Evolutionary conservation across 1,139 yeast species (phyloP).

Genomic region (Magnusiomyces suaveolens): DNA sequence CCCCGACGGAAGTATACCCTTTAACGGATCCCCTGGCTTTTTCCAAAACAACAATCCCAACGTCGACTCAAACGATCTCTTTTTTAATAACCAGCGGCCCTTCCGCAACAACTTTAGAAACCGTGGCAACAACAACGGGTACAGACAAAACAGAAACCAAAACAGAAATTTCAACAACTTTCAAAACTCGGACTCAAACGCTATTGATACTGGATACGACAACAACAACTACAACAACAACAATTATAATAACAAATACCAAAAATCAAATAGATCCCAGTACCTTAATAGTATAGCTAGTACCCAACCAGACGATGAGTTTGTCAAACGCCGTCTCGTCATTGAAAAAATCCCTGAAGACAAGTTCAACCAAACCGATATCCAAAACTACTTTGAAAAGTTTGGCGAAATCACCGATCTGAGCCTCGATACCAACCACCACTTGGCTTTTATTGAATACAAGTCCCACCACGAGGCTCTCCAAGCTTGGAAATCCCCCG

Average conservation of each 20-base stretch:
- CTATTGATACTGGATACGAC: too few species aligned
- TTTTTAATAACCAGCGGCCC: constrained; percentile 8
- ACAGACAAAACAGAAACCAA: constrained; percentile 1
- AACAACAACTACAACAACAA: constrained; percentile 1
- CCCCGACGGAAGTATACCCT: neutral
- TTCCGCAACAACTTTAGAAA: constrained; percentile 7
- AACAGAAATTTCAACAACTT: neutral
- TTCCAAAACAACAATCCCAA: constrained; percentile 4
- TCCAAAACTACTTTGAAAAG: constrained; percentile 33
- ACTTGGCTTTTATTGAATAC: constrained; percentile 36
- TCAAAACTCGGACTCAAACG: too few species aligned
- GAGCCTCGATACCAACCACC: constrained; percentile 22
- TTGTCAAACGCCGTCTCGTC: constrained; percentile 26
- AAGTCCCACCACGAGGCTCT: constrained; percentile 34
- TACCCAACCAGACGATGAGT: constrained; percentile 19
- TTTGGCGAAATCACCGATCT: constrained; percentile 36
- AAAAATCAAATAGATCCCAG: constrained; percentile 1
- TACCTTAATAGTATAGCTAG: constrained; percentile 16
- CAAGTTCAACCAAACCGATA: constrained; percentile 30
- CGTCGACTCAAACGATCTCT: constrained; percentile 5
- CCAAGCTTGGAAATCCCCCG: constrained; percentile 38
- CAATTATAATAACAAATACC: constrained; percentile 1
- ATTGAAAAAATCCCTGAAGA: constrained; percentile 40
- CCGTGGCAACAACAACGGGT: constrained; percentile 6
- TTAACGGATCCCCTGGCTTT: neutral